These are phyloP conservation scores for Nannochloropsis salina DNA, from an alignment of 108 stramenopile genomes.

Conservation along the genomic window DNA sequence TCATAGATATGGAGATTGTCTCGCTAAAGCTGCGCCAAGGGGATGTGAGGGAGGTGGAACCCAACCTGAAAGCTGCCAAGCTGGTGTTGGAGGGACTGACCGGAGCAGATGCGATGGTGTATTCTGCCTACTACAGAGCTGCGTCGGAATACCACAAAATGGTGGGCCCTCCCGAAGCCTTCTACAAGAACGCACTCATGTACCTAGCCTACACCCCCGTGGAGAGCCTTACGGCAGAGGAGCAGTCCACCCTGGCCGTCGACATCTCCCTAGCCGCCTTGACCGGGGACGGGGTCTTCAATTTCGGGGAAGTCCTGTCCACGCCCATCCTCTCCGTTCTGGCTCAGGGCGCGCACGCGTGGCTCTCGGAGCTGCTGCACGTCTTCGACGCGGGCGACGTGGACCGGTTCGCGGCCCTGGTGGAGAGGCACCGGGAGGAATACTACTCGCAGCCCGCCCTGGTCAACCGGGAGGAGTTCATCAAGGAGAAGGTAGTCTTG, in stretches of 20 bases:
- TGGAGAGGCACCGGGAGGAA: conserved; percentile 52
- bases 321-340: conserved; percentile 71
- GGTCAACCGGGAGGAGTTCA: conserved; percentile 63
- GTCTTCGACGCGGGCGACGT: conserved; percentile 82
- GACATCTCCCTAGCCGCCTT: conserved; percentile 89
- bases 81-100: neutral
- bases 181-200: conserved; percentile 76
- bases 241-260: conserved; percentile 63
- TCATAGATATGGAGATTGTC: conserved; percentile 3
- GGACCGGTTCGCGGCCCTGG: conserved; percentile 62
- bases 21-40: neutral
- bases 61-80: neutral
- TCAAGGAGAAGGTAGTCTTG: conserved; percentile 90
- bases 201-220: conserved; percentile 72
- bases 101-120: conserved; percentile 63
- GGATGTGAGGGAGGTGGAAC: neutral
- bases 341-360: conserved; percentile 62
- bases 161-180: conserved; percentile 87
- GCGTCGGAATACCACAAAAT: conserved; percentile 81
- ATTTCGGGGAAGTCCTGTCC: conserved; percentile 85
- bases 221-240: conserved; percentile 48
- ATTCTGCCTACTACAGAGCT: conserved; percentile 78
- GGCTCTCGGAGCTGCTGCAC: conserved; percentile 74
- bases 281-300: conserved; percentile 91
- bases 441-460: conserved; percentile 74